Base-by-base conservation (phyloP, 139 green algal genomes). In the Trebouxia sp. region DNA sequence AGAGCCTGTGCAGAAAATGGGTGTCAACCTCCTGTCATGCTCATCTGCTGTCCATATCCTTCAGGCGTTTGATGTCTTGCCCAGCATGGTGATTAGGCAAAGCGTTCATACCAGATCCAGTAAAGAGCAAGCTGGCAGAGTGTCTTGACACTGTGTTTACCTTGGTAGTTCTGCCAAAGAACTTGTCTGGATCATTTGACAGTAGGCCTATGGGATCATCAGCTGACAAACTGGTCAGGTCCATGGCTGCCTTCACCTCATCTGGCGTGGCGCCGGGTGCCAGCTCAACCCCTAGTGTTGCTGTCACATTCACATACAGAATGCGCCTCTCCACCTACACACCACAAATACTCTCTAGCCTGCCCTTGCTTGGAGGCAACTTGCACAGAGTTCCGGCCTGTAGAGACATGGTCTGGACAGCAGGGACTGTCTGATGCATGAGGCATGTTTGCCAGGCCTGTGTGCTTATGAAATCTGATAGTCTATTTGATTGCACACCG, bases 81-180 rank as follows among this genome's bases (percentile, higher is more conserved):
- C 30, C 10, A 4, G 45, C 24, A 14, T 1, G 42, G 20, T 22
- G 1, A 30, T 1, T 42, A 5, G 1, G 26, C 10, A 22, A 56
- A 37, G 14, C 38, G 17, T 30, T 58, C 30, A n/a, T 47, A 9
- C 10, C 69, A 56, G 39, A 22, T 32, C 56, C 37, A 15, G 2
- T 5, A 42, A 3, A 12, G 24, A 1, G 24, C 26, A 69, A 20
- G 38, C 39, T 43, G 1, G 9, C 8, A 17, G 30, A 15, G 1
- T n/a, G 12, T 76, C 15, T 30, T 37, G 15, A 17, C 14, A 48
- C 8, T 8, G 15, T 51, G 11, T 67, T 17, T 56, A 88, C 86
- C 83, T 88, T 85, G 24, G 88, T 89, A 10, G 88, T 92, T 35
- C 88, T 85, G 26, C 82, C 85, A 66, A 92, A 90, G 80, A 92